Base-by-base conservation (phyloP, 2,329 filamentous ascomycete species). In the Aspergillus quadrilineatus region DNA sequence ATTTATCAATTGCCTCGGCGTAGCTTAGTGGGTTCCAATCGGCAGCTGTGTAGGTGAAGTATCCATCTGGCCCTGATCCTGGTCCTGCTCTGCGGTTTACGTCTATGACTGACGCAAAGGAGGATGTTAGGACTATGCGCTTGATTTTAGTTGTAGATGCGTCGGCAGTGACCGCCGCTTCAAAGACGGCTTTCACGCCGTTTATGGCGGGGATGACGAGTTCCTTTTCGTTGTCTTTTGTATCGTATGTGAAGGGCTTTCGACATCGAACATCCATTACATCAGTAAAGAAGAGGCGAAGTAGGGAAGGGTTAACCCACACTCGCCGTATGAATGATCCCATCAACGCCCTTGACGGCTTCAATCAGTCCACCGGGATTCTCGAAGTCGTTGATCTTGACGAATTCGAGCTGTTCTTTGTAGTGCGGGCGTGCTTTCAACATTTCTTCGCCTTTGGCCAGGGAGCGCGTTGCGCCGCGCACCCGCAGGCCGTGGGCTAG, bases 191-290 rank as follows among this genome's bases (percentile, higher is more conserved):
- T 4, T 67, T 69, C 1, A 79, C 75, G 2, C 79, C 78, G 41
- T 78, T 76, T 30, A 81, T 77, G 1, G 79, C 78, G 0, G 79
- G 79, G 4, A 71, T 54, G 2, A 81, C 69, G 0, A 81, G 67
- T 48, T 68, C 66, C 37, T 76, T 71, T 55, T 80, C 77, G 53
- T 79, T 79, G 58, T 80, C 66, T 14, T 65, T 73, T 2, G 73
- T 74, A 44, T 75, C 63, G 55, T 79, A 79, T 2, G 72, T 77
- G 53, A 79, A 76, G 1, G 77, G 77, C 76, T 77, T 15, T 22
- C n/a, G 10, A n/a, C 34, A 6, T 3, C 34, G 8, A 14, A 36
- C 14, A 22, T 22, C 22, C 22, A 22, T 22, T 22, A 2, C 22
- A 22, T 22, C 22, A 22, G 22, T 22, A 22, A 22, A 22, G 17